These are phyloP conservation scores for Populus alba DNA, from an alignment of 345 rosid species.

Conservation along the genomic window DNA sequence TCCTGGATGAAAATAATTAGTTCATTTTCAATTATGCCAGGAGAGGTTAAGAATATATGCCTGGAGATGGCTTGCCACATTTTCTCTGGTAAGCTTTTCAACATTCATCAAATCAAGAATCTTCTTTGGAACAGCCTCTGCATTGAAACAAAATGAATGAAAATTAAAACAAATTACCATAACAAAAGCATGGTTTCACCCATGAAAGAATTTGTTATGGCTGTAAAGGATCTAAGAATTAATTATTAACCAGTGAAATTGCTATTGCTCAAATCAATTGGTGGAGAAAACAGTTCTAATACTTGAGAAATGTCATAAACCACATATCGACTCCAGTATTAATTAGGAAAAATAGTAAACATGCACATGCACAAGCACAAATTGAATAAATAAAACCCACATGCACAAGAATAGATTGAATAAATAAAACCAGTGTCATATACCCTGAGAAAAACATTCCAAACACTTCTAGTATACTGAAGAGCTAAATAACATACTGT, in stretches of 20 bases:
- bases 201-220: neutral
- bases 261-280: neutral
- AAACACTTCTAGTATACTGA: neutral
- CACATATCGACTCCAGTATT: neutral
- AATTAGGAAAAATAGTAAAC: neutral
- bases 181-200: neutral
- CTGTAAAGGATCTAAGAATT: neutral
- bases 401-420: neutral
- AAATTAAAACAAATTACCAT: neutral
- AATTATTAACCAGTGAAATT: neutral
- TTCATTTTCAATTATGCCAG: neutral
- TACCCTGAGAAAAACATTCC: neutral
- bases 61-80: slow-evolving; percentile 40
- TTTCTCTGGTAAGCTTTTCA: slow-evolving; percentile 36
- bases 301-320: neutral
- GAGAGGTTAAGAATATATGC: slow-evolving; percentile 1
- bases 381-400: neutral
- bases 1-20: neutral
- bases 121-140: slow-evolving; percentile 41
- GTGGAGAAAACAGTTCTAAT: neutral
- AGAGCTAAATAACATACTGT: slow-evolving; percentile 24
- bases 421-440: neutral
- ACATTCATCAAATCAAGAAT: slow-evolving; percentile 37
- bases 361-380: no score
- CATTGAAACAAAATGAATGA: slow-evolving; percentile 2